Evolutionary conservation across 2,329 filamentous ascomycete genomes (phyloP).

Genomic region (Pleurostoma richardsiae): DNA sequence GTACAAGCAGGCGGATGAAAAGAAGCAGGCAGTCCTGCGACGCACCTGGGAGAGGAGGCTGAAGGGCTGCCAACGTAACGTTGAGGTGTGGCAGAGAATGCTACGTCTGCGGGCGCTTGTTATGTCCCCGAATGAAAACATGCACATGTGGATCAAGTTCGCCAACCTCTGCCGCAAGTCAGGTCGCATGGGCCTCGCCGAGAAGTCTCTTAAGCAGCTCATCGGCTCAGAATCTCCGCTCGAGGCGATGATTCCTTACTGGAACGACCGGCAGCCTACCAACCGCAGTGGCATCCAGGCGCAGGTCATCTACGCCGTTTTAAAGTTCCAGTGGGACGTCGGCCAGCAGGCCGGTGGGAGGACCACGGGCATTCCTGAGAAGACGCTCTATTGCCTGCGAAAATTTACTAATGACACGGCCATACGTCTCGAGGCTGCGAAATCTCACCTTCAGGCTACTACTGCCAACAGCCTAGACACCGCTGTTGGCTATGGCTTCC

Average conservation of each 20-base stretch:
- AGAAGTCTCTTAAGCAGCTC: conserved; percentile 90
- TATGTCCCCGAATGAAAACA: conserved; percentile 85
- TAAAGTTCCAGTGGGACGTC: conserved; percentile 94
- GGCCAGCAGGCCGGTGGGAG: conserved; percentile 54
- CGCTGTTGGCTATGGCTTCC: neutral
- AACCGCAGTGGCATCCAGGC: conserved; percentile 51
- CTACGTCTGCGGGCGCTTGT: conserved; percentile 90
- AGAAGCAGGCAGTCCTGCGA: conserved; percentile 86
- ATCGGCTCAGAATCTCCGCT: conserved; percentile 66
- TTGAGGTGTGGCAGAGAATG: conserved; percentile 98
- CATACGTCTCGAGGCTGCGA: conserved; percentile 47
- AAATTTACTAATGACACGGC: conserved; percentile 58
- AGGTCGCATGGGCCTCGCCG: conserved; percentile 85
- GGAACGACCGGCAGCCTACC: conserved; percentile 35
- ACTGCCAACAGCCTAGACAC: conserved; percentile 32
- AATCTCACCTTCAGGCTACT: conserved; percentile 43
- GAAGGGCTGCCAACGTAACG: conserved; percentile 91
- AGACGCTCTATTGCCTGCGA: conserved; percentile 53
- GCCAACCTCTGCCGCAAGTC: conserved; percentile 97
- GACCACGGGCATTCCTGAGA: conserved; percentile 42
- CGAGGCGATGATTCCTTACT: conserved; percentile 56
- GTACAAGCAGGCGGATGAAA: conserved; percentile 91
- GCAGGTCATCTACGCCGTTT: conserved; percentile 89
- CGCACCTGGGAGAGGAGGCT: conserved; percentile 93
- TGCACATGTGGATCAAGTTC: conserved; percentile 99